Conservation (phyloP, 1,139 yeast genomes). For the Yamadazyma triangularis region DNA sequence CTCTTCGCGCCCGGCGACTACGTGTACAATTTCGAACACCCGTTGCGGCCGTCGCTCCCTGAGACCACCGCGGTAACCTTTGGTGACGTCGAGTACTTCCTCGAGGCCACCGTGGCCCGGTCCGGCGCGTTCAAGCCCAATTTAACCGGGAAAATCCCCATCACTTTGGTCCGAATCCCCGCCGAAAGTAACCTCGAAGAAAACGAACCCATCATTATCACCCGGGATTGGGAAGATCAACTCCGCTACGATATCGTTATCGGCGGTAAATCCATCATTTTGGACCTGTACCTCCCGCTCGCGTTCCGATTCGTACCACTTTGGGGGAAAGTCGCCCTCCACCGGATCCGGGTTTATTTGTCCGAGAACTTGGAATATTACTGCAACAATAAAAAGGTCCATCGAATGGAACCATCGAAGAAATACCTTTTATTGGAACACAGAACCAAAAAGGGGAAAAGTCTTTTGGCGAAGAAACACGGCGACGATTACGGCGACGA, state of each 20-base stretch:
- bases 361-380: constrained; percentile 90
- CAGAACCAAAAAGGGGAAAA: constrained; percentile 54
- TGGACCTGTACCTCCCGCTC: constrained; percentile 79
- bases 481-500: constrained; percentile 30
- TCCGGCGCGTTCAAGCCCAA: constrained; percentile 83
- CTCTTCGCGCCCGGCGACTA: constrained; percentile 75
- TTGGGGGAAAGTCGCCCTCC: constrained; percentile 77
- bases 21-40: constrained; percentile 85
- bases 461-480: constrained; percentile 28
- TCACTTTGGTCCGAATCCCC: constrained; percentile 70
- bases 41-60: constrained; percentile 77
- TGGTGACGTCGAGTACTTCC: constrained; percentile 68
- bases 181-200: constrained; percentile 78
- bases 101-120: constrained; percentile 69
- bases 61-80: constrained; percentile 76
- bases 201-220: constrained; percentile 87
- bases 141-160: constrained; percentile 57
- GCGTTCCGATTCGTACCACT: constrained; percentile 81
- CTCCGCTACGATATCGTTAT: constrained; percentile 84
- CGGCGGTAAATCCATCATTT: constrained; percentile 80
- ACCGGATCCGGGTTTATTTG: constrained; percentile 76
- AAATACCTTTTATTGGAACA: constrained; percentile 79
- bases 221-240: constrained; percentile 92
- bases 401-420: constrained; percentile 83
- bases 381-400: constrained; percentile 81